A percentile compares a stretch with the other conserved stretches of the same genome.
phyloP scores from a whole-genome alignment of 345 rosid species.

The Hypericum perforatum region DNA sequence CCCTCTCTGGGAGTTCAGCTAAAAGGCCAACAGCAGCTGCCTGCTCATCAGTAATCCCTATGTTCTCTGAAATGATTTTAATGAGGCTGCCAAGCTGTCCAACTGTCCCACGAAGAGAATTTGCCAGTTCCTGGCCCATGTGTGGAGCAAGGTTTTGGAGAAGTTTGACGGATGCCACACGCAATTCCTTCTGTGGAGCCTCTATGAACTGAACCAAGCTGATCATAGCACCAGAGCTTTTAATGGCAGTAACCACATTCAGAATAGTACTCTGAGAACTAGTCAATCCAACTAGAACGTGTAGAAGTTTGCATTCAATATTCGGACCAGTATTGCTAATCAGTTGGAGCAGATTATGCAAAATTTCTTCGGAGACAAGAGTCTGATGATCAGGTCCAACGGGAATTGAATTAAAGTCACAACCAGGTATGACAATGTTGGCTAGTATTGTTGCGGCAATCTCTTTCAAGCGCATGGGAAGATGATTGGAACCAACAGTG shows the following conservation, averaged over 20 bases:
- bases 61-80: constrained; percentile 53
- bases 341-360: constrained; percentile 69
- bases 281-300: constrained; percentile 95
- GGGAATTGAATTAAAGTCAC: constrained; percentile 51
- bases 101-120: constrained; percentile 58
- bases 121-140: constrained; percentile 82
- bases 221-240: constrained; percentile 80
- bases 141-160: constrained; percentile 71
- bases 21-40: constrained; percentile 82
- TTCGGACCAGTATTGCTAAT: constrained; percentile 97
- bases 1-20: constrained; percentile 94
- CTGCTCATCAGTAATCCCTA: constrained; percentile 77
- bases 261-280: constrained; percentile 47
- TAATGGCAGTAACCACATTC: constrained; percentile 72
- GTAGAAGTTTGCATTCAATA: constrained; percentile 83
- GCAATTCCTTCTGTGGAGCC: constrained; percentile 66
- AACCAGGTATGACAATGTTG: constrained; percentile 67
- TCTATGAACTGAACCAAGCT: constrained; percentile 97
- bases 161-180: constrained; percentile 75
- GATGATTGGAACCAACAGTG: constrained; percentile 60
- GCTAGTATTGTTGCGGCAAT: constrained; percentile 90
- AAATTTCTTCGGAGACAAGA: constrained; percentile 69
- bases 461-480: constrained; percentile 84
- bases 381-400: constrained; percentile 72
- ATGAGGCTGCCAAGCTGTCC: constrained; percentile 81